A percentile compares a stretch with the other conserved stretches of the same genome.
Evolutionary conservation across 2,329 filamentous ascomycete species (phyloP).

Genomic region (Cladophialophora immunda): DNA sequence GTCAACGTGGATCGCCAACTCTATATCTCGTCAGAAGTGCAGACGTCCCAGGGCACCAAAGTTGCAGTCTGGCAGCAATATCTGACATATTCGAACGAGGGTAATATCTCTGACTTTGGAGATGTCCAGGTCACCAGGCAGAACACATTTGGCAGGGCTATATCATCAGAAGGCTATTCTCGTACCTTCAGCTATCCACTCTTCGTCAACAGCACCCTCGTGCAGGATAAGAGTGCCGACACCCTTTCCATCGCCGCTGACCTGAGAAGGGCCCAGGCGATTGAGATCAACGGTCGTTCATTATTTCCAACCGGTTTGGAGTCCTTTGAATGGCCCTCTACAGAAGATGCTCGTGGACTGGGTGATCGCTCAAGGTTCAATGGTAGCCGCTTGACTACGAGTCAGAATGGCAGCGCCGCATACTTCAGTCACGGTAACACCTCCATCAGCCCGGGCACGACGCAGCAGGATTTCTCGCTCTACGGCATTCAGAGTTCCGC

Average conservation of each 20-base stretch:
- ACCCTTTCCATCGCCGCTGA: slow-evolving; percentile 12
- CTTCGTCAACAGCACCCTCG: slow-evolving; percentile 11
- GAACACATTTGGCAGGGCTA: slow-evolving; percentile 4
- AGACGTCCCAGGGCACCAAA: slow-evolving; percentile 9
- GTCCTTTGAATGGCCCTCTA: neutral
- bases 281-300: slow-evolving; percentile 3
- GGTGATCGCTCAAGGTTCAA: neutral
- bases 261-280: neutral
- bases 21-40: slow-evolving; percentile 3
- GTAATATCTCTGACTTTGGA: slow-evolving; percentile 3
- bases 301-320: slow-evolving; percentile 8
- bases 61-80: slow-evolving; percentile 4
- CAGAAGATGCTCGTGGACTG: neutral
- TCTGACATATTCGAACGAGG: slow-evolving; percentile 7
- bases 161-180: slow-evolving; percentile 12
- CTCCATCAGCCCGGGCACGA: slow-evolving; percentile 4
- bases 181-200: slow-evolving; percentile 14
- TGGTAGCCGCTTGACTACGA: slow-evolving; percentile 12
- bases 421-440: slow-evolving; percentile 16
- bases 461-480: slow-evolving; percentile 6
- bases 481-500: neutral
- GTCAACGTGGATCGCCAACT: slow-evolving; percentile 11
- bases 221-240: neutral
- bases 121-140: neutral
- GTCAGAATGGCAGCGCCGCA: slow-evolving; percentile 10